phyloP scores from a whole-genome alignment of 495 filamentous ascomycete species.

The Xeromyces bisporus region DNA sequence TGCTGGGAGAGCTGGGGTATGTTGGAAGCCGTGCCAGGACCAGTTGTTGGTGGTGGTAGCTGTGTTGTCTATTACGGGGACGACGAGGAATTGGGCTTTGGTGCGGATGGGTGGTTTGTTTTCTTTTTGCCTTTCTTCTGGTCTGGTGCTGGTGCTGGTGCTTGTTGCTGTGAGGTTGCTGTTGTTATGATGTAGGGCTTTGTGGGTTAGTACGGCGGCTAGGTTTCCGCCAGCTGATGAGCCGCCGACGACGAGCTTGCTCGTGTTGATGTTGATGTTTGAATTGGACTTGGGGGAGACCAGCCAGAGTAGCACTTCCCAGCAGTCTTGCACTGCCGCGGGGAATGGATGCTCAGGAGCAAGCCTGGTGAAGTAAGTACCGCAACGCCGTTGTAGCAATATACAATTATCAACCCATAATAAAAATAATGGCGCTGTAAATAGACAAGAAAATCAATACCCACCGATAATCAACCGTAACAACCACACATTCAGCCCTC shows the following conservation, averaged over 20 bases:
- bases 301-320: conserved; percentile 40
- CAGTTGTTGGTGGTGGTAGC: conserved; percentile 25
- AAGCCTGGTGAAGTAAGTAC: too few relatives aligned
- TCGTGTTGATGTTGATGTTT: conserved; percentile 25
- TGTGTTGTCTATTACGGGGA: conserved; percentile 42
- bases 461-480: conserved; percentile 41
- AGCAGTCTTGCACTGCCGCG: conserved; percentile 38
- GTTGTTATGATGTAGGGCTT: too few relatives aligned
- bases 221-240: conserved; percentile 41
- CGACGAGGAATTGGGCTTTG: conserved; percentile 34
- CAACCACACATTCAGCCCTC: conserved; percentile 32
- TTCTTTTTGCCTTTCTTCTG: conserved; percentile 3
- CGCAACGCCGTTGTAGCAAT: too few relatives aligned
- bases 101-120: conserved; percentile 22
- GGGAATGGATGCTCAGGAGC: conserved; percentile 40
- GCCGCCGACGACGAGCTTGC: conserved; percentile 34
- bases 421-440: background rate
- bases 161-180: too few relatives aligned
- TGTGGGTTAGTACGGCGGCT: conserved; percentile 37
- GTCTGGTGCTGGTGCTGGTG: too few relatives aligned
- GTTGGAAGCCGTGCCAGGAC: conserved; percentile 33
- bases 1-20: conserved; percentile 32
- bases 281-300: conserved; percentile 20
- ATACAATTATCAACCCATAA: background rate
- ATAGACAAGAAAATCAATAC: conserved; percentile 3